These are phyloP conservation scores for Leptographium lundbergii DNA, from an alignment of 2,329 filamentous ascomycete genomes.

Conservation along the genomic window DNA sequence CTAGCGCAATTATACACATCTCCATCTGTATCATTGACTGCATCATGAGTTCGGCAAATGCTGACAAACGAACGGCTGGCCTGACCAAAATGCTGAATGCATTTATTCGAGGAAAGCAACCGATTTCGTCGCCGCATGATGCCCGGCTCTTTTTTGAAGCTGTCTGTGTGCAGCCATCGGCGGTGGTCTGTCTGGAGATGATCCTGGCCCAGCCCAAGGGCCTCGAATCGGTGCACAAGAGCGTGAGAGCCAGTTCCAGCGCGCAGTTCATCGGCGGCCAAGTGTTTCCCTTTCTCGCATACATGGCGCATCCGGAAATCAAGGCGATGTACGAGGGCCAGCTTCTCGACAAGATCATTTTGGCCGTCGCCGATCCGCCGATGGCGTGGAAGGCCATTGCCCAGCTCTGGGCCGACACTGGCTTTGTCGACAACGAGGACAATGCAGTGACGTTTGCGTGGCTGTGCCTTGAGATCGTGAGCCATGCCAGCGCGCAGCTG, in stretches of 20 bases:
- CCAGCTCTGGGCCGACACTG: neutral
- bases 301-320: slow-evolving; percentile 27
- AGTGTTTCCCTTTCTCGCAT: slow-evolving; percentile 20
- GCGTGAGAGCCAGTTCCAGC: neutral
- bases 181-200: neutral
- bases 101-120: neutral
- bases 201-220: neutral
- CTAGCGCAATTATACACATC: neutral
- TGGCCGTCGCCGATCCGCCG: slow-evolving; percentile 34
- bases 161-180: neutral
- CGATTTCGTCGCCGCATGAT: neutral
- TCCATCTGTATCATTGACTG: neutral
- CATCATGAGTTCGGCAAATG: neutral
- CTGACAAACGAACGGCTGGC: neutral
- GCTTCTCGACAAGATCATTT: slow-evolving; percentile 33
- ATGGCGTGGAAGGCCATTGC: slow-evolving; percentile 37
- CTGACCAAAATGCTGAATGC: neutral
- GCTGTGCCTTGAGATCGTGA: slow-evolving; percentile 3
- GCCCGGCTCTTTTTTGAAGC: slow-evolving; percentile 1
- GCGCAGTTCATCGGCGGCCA: neutral
- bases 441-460: neutral
- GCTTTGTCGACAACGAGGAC: neutral
- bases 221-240: neutral
- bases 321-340: slow-evolving; percentile 37
- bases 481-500: neutral